These are phyloP conservation scores for Metschnikowia lochheadii DNA, from an alignment of 805 yeast species.

Conservation along the genomic window DNA sequence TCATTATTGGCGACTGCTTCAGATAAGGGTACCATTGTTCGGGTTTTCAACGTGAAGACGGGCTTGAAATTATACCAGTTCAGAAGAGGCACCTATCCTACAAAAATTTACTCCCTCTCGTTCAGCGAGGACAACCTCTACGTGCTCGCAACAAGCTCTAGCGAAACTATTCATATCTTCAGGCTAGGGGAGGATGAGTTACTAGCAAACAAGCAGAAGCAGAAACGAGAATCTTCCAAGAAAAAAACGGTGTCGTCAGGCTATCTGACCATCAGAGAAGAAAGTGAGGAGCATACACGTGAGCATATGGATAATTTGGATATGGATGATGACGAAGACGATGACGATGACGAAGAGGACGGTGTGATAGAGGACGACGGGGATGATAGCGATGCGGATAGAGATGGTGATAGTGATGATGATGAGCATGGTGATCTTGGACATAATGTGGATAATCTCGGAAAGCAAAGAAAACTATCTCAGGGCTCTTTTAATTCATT, in stretches of 20 bases:
- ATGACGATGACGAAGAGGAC: conserved; percentile 19
- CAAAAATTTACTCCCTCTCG: conserved; percentile 69
- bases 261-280: conserved; percentile 25
- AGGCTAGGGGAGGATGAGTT: conserved; percentile 56
- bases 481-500: conserved; percentile 35
- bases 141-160: conserved; percentile 80
- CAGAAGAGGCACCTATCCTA: conserved; percentile 82
- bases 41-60: conserved; percentile 69
- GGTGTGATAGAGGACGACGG: conserved; percentile 22
- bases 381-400: conserved; percentile 22
- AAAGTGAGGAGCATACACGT: conserved; percentile 12
- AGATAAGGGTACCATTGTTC: conserved; percentile 80
- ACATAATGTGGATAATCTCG: conserved; percentile 16
- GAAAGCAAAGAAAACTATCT: conserved; percentile 34
- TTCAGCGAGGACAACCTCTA: conserved; percentile 69
- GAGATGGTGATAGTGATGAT: conserved; percentile 26
- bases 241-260: conserved; percentile 10
- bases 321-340: conserved; percentile 19
- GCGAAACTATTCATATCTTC: conserved; percentile 91
- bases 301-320: conserved; percentile 9
- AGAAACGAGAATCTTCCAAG: conserved; percentile 19
- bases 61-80: conserved; percentile 67
- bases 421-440: conserved; percentile 16
- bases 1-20: conserved; percentile 83
- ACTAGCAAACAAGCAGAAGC: conserved; percentile 34